Evolutionary conservation across 148 eudicot species (phyloP).

Genomic region (Limonium bicolor): DNA sequence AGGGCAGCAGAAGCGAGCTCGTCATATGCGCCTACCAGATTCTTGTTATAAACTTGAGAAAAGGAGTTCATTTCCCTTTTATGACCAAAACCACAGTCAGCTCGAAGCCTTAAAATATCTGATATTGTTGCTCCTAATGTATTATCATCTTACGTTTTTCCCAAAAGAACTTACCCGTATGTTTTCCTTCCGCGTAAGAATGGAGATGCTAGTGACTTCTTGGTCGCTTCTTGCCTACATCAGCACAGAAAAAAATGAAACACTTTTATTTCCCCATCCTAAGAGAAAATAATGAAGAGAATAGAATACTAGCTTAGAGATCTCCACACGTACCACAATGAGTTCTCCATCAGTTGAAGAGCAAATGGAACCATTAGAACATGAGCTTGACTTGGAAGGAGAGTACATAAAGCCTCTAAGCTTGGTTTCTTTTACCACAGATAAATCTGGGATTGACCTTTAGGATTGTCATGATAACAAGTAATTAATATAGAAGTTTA

Average conservation of each 20-base stretch:
- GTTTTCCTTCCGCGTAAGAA: conserved; percentile 34
- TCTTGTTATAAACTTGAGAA: conserved; percentile 41
- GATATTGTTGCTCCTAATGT: too few species aligned
- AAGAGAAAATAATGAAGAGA: background rate
- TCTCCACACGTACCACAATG: conserved; percentile 61
- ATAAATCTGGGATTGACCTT: conserved; percentile 86
- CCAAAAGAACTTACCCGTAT: conserved; percentile 30
- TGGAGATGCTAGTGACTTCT: conserved; percentile 54
- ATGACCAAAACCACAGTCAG: background rate
- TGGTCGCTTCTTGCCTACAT: conserved; percentile 62
- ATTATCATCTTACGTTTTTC: background rate
- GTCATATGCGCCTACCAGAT: conserved; percentile 22
- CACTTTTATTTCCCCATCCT: background rate
- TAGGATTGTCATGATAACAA: conserved; percentile 6
- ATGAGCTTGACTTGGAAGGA: conserved; percentile 27
- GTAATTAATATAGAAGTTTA: too few species aligned
- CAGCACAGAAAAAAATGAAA: background rate
- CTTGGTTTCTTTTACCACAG: conserved; percentile 58
- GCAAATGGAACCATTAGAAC: conserved; percentile 32
- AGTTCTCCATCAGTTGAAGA: conserved; percentile 64
- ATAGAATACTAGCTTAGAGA: too few species aligned
- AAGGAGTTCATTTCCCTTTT: conserved; percentile 44
- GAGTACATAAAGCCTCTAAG: conserved; percentile 45
- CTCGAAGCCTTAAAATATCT: too few species aligned
- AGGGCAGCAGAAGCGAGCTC: conserved; percentile 23